These are phyloP conservation scores for Madurella mycetomatis DNA, from an alignment of 2,329 filamentous ascomycete genomes.

Conservation along the genomic window DNA sequence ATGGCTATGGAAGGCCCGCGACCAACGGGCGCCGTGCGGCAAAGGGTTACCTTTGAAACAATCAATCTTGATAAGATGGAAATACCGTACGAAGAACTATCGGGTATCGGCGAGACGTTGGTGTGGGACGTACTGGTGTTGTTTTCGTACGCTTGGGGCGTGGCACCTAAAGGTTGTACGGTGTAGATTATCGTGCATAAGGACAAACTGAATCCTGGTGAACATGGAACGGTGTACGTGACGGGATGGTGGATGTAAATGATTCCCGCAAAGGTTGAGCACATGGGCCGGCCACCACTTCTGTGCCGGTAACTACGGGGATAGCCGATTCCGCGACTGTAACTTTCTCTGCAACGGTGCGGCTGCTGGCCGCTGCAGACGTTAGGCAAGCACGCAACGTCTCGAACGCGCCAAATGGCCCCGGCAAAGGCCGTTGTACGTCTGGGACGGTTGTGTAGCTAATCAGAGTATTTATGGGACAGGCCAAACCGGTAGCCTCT, in stretches of 20 bases:
- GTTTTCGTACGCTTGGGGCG: not conserved
- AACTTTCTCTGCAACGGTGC: conserved; percentile 17
- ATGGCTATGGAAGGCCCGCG: conserved; percentile 14
- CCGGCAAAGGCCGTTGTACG: not conserved
- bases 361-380: conserved; percentile 13
- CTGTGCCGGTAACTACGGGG: conserved; percentile 15
- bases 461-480: no score
- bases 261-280: no score
- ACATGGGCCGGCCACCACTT: not conserved
- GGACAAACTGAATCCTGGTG: conserved; percentile 8
- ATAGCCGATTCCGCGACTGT: conserved; percentile 3
- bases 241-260: not conserved
- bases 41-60: conserved; percentile 17
- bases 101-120: not conserved
- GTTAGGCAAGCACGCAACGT: conserved; percentile 12
- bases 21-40: conserved; percentile 17
- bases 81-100: not conserved
- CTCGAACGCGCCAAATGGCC: not conserved
- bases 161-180: not conserved
- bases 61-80: not conserved
- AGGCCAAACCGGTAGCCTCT: no score
- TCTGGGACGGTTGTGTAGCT: no score
- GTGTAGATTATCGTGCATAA: conserved; percentile 24
- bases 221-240: conserved; percentile 20
- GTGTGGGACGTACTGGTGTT: not conserved